These are phyloP conservation scores for Fusarium chuoi DNA, from an alignment of 2,329 filamentous ascomycete species.

Conservation along the genomic window DNA sequence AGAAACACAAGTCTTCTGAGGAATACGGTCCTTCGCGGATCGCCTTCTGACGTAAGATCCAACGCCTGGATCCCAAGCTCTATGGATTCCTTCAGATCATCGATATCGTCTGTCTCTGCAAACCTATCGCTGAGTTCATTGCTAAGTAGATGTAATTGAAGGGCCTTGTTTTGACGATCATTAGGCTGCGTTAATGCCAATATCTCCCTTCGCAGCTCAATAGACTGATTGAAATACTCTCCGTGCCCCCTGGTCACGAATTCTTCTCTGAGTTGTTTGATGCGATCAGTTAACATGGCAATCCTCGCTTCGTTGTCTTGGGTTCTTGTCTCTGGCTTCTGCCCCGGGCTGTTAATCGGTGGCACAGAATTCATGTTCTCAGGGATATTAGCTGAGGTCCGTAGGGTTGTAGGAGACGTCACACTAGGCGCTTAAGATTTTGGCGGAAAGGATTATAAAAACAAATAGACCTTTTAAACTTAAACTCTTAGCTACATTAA, in stretches of 20 bases:
- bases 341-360: fast-evolving
- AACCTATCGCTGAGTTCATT: background rate
- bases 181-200: background rate
- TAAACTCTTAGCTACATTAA: background rate
- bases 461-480: background rate
- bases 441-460: background rate
- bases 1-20: background rate
- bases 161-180: background rate
- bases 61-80: background rate
- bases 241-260: background rate
- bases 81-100: background rate
- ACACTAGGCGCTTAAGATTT: fast-evolving
- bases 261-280: background rate
- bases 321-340: fast-evolving
- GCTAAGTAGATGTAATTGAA: background rate
- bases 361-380: background rate
- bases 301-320: background rate
- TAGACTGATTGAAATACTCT: background rate
- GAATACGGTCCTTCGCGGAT: background rate
- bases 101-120: background rate
- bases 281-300: background rate
- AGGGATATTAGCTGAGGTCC: fast-evolving
- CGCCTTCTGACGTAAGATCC: background rate
- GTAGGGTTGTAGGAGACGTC: too few species aligned
- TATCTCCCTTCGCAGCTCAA: background rate